Evolutionary conservation across 257 asterid genomes (phyloP), one percentile per base, ranked within the genome.

Genomic region (Pogostemon cablin): DNA sequence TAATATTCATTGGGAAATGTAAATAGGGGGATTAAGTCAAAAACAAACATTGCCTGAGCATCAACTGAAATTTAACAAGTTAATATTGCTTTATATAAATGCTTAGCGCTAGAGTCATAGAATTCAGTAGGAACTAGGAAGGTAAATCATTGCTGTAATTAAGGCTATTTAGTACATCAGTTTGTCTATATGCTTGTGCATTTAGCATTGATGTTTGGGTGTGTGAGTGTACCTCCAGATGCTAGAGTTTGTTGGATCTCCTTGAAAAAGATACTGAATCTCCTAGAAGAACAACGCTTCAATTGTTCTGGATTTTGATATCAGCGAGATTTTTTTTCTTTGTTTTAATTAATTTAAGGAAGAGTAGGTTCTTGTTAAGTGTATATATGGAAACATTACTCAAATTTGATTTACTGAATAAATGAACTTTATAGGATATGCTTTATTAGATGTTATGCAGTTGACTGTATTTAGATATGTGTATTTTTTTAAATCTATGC

Each of bases 201-300:
- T 69, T 55, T 37, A 49, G 32, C 20, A 61, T 15, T 68, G 59
- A 12, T 68, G 43, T 57, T 72, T 60, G 72, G 57, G 54, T 65
- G 47, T 54, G 63, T 5, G 43, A 7, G 41, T 34, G 20, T 43
- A 65, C 61, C 67, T 69, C 43, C 57, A 62, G 37, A 65, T 67
- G 56, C 68, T 78, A 56, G 58, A 10, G 47, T 40, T 53, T 74
- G 53, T 72, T 43, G 35, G 46, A 34, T 46, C 52, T 48, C 60
- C 37, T 54, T 65, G 53, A 41, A 58, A 32, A 49, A 38, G 71
- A 48, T 77, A 44, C 69, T 10, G 34, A 37, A 11, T 42, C 54
- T 42, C 37, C 39, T 46, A 61, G 34, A 46, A 43, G 62, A 65
- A 56, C 48, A 47, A 20, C 41, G 17, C 58, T 0, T 53, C 55